These are phyloP conservation scores for Yamadazyma spencermartinsiae DNA, from an alignment of 1,139 yeast genomes.

Conservation along the genomic window DNA sequence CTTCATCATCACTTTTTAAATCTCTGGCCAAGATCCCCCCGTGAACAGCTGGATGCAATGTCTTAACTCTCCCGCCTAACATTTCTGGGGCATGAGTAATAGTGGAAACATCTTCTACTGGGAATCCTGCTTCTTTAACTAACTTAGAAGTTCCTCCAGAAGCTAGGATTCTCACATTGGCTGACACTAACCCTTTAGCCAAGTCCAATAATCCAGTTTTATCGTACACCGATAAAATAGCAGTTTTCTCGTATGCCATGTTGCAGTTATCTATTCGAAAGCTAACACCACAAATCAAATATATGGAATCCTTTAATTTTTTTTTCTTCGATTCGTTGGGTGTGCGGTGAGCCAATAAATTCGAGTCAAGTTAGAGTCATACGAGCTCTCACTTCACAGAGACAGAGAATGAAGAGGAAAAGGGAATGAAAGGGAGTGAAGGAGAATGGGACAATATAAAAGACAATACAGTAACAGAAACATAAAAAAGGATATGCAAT, in stretches of 20 bases:
- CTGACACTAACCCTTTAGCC: conserved; percentile 89
- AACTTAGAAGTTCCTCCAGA: conserved; percentile 96
- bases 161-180: conserved; percentile 88
- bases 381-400: too few species aligned
- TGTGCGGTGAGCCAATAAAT: conserved; percentile 1
- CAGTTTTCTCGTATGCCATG: conserved; percentile 64
- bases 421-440: background rate
- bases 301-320: too few species aligned
- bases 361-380: background rate
- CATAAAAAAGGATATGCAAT: background rate
- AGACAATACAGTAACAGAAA: too few species aligned
- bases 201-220: conserved; percentile 94
- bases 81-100: conserved; percentile 98
- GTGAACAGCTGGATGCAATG: conserved; percentile 97
- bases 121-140: conserved; percentile 96
- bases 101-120: conserved; percentile 91
- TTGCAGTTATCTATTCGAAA: too few species aligned
- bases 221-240: conserved; percentile 94
- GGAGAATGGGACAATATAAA: background rate
- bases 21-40: conserved; percentile 97
- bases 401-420: background rate
- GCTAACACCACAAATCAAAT: too few species aligned
- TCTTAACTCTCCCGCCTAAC: conserved; percentile 98
- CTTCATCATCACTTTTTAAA: conserved; percentile 85
- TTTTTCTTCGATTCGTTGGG: background rate